phyloP scores from a whole-genome alignment of 495 filamentous ascomycete genomes.

The Rhizodiscina lignyota region DNA sequence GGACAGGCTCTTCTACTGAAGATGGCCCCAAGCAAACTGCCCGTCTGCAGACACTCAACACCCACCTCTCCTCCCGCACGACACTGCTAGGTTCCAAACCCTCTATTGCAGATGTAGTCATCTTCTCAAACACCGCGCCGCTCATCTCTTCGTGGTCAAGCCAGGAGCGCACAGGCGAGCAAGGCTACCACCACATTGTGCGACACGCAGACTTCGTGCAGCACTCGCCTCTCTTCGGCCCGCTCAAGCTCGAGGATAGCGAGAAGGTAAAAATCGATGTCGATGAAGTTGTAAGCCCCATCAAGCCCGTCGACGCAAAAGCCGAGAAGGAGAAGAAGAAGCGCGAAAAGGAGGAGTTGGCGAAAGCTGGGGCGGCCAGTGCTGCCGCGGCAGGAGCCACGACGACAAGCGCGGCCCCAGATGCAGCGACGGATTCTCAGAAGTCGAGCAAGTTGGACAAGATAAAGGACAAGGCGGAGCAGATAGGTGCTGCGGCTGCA shows the following conservation, averaged over 20 bases:
- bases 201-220: constrained; percentile 90
- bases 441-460: constrained; percentile 17
- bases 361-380: constrained; percentile 4
- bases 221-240: constrained; percentile 61
- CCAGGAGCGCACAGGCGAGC: constrained; percentile 80
- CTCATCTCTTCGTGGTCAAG: constrained; percentile 63
- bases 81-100: constrained; percentile 84
- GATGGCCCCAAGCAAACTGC: constrained; percentile 29
- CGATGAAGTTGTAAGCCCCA: constrained; percentile 55
- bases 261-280: constrained; percentile 72
- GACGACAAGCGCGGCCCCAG: too few species aligned
- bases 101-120: constrained; percentile 72
- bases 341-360: constrained; percentile 24
- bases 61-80: constrained; percentile 72
- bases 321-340: constrained; percentile 38
- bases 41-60: constrained; percentile 57
- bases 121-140: constrained; percentile 69
- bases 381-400: constrained; percentile 10
- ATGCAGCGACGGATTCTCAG: background rate
- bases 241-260: constrained; percentile 42
- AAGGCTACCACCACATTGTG: constrained; percentile 81
- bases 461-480: constrained; percentile 16
- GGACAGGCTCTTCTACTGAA: too few species aligned
- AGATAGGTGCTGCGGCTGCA: constrained; percentile 14
- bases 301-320: constrained; percentile 30